phyloP scores from a whole-genome alignment of 2,329 filamentous ascomycete genomes.

The Penicillium hordei region DNA sequence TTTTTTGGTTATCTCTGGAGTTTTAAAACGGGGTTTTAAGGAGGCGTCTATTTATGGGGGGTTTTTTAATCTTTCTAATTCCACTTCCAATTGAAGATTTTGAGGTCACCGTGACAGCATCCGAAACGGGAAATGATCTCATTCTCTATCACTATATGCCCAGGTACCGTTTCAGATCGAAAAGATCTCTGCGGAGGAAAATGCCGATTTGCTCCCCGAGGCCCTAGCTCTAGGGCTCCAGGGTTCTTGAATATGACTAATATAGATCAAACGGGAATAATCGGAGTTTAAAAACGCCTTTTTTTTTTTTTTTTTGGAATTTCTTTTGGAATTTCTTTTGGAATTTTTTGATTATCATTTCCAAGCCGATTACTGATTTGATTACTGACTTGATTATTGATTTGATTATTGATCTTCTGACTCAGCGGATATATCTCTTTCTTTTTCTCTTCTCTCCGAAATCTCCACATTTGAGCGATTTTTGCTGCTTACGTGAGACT shows the following conservation, averaged over 20 bases:
- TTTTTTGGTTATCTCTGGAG: not conserved
- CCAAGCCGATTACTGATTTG: too few species aligned
- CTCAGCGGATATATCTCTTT: slow-evolving; percentile 13
- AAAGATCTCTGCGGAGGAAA: slow-evolving; percentile 8
- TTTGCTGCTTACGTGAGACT: slow-evolving; percentile 13
- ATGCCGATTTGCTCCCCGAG: slow-evolving; percentile 3
- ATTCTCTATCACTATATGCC: not conserved
- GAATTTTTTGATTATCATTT: too few species aligned
- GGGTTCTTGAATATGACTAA: not conserved
- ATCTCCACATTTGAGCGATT: slow-evolving; percentile 12
- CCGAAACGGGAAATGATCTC: slow-evolving; percentile 6
- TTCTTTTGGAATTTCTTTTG: too few species aligned
- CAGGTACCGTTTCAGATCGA: slow-evolving; percentile 5
- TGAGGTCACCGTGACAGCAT: not conserved
- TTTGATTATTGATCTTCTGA: slow-evolving; percentile 4
- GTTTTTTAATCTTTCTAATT: too few species aligned
- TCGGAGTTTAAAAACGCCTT: not conserved
- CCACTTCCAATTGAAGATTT: not conserved
- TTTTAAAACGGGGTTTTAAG: slow-evolving; percentile 19
- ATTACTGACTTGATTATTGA: too few species aligned
- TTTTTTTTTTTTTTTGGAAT: too few species aligned
- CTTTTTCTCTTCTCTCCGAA: not conserved
- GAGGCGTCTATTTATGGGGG: slow-evolving; percentile 5
- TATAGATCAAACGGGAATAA: slow-evolving; percentile 10
- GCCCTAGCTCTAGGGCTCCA: not conserved